phyloP scores from a whole-genome alignment of 768 basidiomycete genomes.

The Mycena sanguinolenta region DNA sequence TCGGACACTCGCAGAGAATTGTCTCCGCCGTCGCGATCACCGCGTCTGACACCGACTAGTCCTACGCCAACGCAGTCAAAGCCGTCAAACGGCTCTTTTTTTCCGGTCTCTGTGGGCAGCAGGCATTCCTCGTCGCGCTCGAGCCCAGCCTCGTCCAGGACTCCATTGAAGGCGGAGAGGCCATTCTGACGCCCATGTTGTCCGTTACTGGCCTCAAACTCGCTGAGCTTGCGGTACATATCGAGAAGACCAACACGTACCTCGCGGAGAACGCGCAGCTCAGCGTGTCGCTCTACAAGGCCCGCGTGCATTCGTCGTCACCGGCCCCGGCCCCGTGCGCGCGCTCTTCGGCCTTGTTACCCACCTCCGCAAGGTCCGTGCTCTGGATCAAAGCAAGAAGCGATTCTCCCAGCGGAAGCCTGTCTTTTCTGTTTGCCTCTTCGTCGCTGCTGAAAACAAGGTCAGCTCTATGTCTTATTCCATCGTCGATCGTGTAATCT shows the following conservation, averaged over 20 bases:
- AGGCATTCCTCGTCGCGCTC: conserved; percentile 93
- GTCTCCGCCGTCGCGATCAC: conserved; percentile 93
- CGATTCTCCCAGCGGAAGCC: conserved; percentile 96
- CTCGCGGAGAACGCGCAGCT: conserved; percentile 85
- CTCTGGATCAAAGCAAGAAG: conserved; percentile 93
- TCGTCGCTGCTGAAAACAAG: conserved; percentile 97
- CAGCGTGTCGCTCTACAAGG: conserved; percentile 94
- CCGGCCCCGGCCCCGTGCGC: conserved; percentile 89
- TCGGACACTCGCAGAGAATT: conserved; percentile 98
- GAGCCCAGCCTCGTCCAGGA: conserved; percentile 92
- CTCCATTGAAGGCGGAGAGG: conserved; percentile 92
- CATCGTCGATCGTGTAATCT: conserved; percentile 1
- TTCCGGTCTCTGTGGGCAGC: conserved; percentile 92
- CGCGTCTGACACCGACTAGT: conserved; percentile 80
- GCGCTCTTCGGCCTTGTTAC: conserved; percentile 96
- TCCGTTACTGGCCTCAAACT: conserved; percentile 86
- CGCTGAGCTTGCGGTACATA: conserved; percentile 83
- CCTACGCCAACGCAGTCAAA: conserved; percentile 80
- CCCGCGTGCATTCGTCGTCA: conserved; percentile 90
- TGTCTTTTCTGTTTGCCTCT: conserved; percentile 91
- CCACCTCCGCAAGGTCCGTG: conserved; percentile 89
- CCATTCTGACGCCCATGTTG: conserved; percentile 93
- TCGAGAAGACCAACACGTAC: conserved; percentile 89
- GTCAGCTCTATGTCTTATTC: conserved; percentile 55
- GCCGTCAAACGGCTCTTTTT: conserved; percentile 94